Conservation (phyloP, 306 rosid genomes). For the Nissolia schottii region DNA sequence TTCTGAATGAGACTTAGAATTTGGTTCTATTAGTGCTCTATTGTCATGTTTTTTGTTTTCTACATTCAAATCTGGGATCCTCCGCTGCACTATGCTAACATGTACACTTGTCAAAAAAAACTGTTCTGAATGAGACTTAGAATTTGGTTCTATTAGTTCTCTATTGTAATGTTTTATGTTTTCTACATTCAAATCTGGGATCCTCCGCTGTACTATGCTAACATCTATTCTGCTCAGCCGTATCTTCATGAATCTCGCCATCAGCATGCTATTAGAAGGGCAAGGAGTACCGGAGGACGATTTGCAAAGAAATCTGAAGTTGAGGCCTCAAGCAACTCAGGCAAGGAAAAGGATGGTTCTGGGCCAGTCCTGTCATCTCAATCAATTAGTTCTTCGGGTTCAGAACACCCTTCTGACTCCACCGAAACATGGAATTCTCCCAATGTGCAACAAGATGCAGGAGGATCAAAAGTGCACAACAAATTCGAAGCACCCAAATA, state of each 20-base stretch:
- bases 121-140: background rate
- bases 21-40: background rate
- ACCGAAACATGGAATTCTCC: constrained; percentile 79
- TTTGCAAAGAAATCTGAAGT: constrained; percentile 69
- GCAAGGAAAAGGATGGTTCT: constrained; percentile 52
- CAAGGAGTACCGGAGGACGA: constrained; percentile 93
- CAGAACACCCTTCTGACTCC: constrained; percentile 68
- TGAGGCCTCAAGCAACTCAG: constrained; percentile 37
- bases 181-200: background rate
- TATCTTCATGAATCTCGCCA: constrained; percentile 98
- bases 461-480: constrained; percentile 32
- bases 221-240: constrained; percentile 53
- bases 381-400: constrained; percentile 81
- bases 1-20: background rate
- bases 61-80: background rate
- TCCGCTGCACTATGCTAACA: too few species aligned
- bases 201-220: constrained; percentile 16
- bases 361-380: constrained; percentile 67
- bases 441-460: constrained; percentile 46
- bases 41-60: background rate
- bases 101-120: too few species aligned
- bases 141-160: background rate
- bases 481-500: constrained; percentile 33
- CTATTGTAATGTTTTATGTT: background rate
- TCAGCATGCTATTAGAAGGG: constrained; percentile 97